Base-by-base conservation (phyloP, 345 rosid species). In the Boechera retrofracta region DNA sequence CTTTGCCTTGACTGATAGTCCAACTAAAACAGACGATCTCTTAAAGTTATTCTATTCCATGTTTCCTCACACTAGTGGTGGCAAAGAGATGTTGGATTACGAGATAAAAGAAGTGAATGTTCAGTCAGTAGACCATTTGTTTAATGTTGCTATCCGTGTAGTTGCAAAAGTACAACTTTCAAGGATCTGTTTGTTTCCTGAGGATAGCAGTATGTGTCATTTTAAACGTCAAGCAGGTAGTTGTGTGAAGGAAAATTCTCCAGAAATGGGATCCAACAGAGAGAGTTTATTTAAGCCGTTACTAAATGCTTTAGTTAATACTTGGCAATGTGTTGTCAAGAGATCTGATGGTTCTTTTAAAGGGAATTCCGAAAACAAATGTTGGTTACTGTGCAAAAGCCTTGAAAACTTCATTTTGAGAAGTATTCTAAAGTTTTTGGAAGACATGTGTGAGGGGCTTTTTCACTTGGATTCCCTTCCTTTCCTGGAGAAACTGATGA, bases 341-440 rank as follows among this genome's bases (percentile, higher is more conserved):
- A 89, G 78, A 76, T 76, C 79, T 13, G 76, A 80, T 48, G 62
- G 67, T 82, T 78, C 76, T 16, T 60, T 64, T 21, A 51, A 69
- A 39, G 83, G 77, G 58, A 83, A 73, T 31, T 64, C 56, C 11
- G 52, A 35, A n/a, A 31, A 41, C 31, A 71, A 69, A 66, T 70
- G 79, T 84, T 72, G 79, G 81, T 68, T 63, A 69, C 63, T 92
- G 78, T 87, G 82, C 82, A 85, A 81, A 80, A 82, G 78, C 65
- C 82, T 92, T 77, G 97, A 94, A 85, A 77, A 67, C 75, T 87
- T 88, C 81, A 76, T 91, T 63, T 82, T 94, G 83, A 87, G 83
- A 82, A 87, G 76, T 80, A 83, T 90, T 78, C 76, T 83, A 44
- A 81, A 88, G 72, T 63, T 89, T 79, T 66, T 81, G 33, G 54